Evolutionary conservation across 257 asterid species (phyloP).

Genomic region (Solanum arcanum): DNA sequence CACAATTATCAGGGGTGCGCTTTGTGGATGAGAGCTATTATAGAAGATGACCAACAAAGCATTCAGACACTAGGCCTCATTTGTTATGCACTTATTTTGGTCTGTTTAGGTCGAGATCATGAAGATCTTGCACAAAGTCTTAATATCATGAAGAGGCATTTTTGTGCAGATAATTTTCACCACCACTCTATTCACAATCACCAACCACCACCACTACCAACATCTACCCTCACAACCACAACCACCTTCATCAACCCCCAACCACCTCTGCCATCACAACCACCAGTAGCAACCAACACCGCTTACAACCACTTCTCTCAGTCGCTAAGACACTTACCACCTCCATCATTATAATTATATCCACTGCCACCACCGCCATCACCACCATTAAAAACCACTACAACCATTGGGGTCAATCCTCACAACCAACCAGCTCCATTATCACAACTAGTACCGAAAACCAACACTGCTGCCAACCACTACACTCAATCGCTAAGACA

Average conservation of each 20-base stretch:
- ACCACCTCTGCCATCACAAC: background rate
- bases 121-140: background rate
- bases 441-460: background rate
- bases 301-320: background rate
- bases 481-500: background rate
- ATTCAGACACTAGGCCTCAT: background rate
- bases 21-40: background rate
- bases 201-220: background rate
- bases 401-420: background rate
- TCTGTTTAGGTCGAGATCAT: background rate
- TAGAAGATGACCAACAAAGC: background rate
- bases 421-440: background rate
- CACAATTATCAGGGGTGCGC: background rate
- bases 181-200: background rate
- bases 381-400: background rate
- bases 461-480: background rate
- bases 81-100: background rate
- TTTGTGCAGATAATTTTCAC: background rate
- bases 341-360: background rate
- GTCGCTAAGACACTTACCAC: background rate
- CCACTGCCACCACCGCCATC: background rate
- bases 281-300: background rate
- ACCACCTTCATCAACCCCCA: background rate
- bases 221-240: background rate
- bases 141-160: background rate